Evolutionary conservation across 768 basidiomycete genomes (phyloP).

Genomic region (Ramaria rubella): DNA sequence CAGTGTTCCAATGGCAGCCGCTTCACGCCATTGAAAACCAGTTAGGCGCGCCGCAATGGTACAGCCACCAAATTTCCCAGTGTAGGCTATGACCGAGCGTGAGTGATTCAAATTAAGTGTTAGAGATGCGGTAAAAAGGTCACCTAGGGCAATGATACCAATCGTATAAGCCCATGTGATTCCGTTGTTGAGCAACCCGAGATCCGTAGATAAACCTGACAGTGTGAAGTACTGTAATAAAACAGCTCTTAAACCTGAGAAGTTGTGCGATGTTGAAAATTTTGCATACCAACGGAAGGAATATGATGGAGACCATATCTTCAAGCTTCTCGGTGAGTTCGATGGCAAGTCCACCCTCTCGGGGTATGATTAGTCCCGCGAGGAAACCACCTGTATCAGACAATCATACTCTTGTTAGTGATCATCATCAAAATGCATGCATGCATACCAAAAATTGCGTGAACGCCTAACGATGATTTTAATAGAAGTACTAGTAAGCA

Average conservation of each 20-base stretch:
- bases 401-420: background rate
- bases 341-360: constrained; percentile 82
- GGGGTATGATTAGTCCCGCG: constrained; percentile 74
- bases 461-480: constrained; percentile 47
- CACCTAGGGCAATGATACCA: constrained; percentile 66
- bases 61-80: constrained; percentile 87
- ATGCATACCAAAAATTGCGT: constrained; percentile 75
- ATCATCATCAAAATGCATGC: background rate
- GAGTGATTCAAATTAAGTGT: no score
- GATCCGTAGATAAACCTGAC: constrained; percentile 84
- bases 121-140: no score
- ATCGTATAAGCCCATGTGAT: constrained; percentile 87
- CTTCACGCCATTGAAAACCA: constrained; percentile 76
- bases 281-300: constrained; percentile 78
- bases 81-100: constrained; percentile 76
- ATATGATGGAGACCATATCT: constrained; percentile 86
- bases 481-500: background rate
- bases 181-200: constrained; percentile 79
- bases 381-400: constrained; percentile 67
- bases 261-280: constrained; percentile 6
- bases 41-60: constrained; percentile 56
- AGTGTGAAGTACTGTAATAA: constrained; percentile 78
- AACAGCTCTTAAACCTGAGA: background rate
- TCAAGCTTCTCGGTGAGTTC: constrained; percentile 93
- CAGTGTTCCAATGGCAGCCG: constrained; percentile 76